phyloP scores from a whole-genome alignment of 306 rosid species.

The Trichosanthes cucumerina region DNA sequence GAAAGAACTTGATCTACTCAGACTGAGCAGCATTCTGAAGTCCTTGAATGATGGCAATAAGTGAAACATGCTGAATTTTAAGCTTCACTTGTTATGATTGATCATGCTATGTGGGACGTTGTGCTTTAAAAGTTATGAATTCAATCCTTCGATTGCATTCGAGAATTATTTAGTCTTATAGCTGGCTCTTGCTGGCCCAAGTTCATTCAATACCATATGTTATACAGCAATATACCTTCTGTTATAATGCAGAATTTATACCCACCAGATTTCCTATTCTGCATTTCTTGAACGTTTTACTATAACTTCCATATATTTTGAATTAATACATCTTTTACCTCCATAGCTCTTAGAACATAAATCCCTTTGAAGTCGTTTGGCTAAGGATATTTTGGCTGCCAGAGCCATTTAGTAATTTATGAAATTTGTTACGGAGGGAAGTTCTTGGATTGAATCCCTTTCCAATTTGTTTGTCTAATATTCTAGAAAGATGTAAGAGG shows the following conservation, averaged over 20 bases:
- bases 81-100: slow-evolving; percentile 11
- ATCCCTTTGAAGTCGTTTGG: neutral
- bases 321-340: neutral
- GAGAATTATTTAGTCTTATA: neutral
- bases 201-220: neutral
- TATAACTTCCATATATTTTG: too few relatives aligned
- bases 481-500: neutral
- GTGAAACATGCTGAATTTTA: slow-evolving; percentile 10
- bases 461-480: too few relatives aligned
- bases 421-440: neutral
- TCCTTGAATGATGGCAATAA: slow-evolving; percentile 4
- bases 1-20: slow-evolving; percentile 1
- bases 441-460: neutral
- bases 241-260: neutral
- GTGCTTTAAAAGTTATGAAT: slow-evolving; percentile 7
- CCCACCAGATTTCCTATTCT: neutral
- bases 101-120: neutral
- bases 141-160: slow-evolving; percentile 3
- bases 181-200: neutral
- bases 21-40: neutral
- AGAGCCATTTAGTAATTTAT: neutral
- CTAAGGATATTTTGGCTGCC: neutral
- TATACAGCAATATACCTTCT: neutral
- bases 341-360: neutral
- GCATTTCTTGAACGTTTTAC: neutral